Evolutionary conservation across 176 grass and related monocot genomes (phyloP).

Genomic region (Tillandsia fasciculata): DNA sequence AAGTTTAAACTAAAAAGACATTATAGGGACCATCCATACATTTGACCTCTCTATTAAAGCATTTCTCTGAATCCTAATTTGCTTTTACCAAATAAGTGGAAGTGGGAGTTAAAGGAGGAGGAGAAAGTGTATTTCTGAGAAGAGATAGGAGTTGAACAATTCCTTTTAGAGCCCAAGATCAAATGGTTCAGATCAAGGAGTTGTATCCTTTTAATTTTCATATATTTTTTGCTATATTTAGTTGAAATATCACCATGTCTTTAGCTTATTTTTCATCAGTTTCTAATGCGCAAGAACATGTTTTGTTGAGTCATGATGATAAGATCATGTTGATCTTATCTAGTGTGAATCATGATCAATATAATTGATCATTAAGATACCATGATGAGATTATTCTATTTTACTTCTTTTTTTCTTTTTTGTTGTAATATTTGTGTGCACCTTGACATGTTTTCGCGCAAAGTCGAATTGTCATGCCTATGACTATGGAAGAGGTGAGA

Average conservation of each 20-base stretch:
- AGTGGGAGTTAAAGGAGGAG: neutral
- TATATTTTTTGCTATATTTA: neutral
- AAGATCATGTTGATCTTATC: neutral
- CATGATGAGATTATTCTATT: neutral
- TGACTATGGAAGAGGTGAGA: conserved; percentile 82
- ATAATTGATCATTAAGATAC: neutral
- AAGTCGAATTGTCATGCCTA: conserved; percentile 85
- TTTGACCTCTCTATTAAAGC: no score
- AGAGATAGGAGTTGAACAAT: neutral
- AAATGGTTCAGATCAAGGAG: conserved; percentile 95
- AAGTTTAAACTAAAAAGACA: no score
- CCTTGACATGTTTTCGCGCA: conserved; percentile 34
- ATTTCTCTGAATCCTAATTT: neutral
- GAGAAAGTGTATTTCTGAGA: neutral
- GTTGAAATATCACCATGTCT: neutral
- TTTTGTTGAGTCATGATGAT: neutral
- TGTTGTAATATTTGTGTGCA: conserved; percentile 1
- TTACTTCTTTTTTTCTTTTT: neutral
- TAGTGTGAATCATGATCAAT: neutral
- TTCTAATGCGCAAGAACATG: no score
- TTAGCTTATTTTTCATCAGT: neutral
- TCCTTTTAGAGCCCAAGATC: neutral
- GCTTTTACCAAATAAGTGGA: neutral
- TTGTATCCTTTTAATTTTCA: conserved; percentile 57
- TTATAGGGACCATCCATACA: no score